Base-by-base conservation (phyloP, 2,329 filamentous ascomycete genomes). In the Cryphonectria parasitica region DNA sequence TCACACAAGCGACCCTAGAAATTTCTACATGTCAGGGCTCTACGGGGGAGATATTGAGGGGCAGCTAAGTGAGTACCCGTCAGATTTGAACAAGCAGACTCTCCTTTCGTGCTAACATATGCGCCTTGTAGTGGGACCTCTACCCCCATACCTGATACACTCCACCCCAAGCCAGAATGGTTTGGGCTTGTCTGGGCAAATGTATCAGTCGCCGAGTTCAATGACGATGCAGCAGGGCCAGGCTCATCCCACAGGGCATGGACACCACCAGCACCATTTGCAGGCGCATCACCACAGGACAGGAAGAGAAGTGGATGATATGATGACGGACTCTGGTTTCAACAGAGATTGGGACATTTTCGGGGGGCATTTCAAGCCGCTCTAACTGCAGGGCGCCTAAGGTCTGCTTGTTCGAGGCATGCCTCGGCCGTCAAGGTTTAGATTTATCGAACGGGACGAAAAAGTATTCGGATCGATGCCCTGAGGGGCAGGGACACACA, bases 91-190 rank as follows among this genome's bases (percentile, higher is more conserved):
- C 28, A 13, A 22, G 8, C 17, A 19, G 22, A 43, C 15, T 39
- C 15, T 39, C n/a, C 34, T 64, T 45, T 8, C 11, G 28, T 64
- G 25, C 66, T 68, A 34, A 68, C 56, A 64, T 31, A 28, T 4
- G 52, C 6, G 11, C 36, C 22, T 31, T 5, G 41, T 62, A 72
- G 71, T 93, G 70, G 90, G 89, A 0, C 88, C 91, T 1, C 84
- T 93, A 52, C 91, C 91, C 22, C 88, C 91, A 52, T 95, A 93
- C 76, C 83, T 94, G 74, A 87, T 92, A 80, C 88, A 90, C 63
- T 77, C 81, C 34, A 81, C 84, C 61, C 63, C 66, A 19, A 77
- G 77, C 4, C 82, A 83, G 64, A 77, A 80, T 49, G 80, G 81
- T 39, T 80, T 87, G 75, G 80, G 79, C 69, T 80, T 85, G 65